A percentile compares a stretch with the other conserved stretches of the same genome.
These are phyloP conservation scores for Spergularia marina DNA, from an alignment of 148 eudicot species.

Conservation along the genomic window DNA sequence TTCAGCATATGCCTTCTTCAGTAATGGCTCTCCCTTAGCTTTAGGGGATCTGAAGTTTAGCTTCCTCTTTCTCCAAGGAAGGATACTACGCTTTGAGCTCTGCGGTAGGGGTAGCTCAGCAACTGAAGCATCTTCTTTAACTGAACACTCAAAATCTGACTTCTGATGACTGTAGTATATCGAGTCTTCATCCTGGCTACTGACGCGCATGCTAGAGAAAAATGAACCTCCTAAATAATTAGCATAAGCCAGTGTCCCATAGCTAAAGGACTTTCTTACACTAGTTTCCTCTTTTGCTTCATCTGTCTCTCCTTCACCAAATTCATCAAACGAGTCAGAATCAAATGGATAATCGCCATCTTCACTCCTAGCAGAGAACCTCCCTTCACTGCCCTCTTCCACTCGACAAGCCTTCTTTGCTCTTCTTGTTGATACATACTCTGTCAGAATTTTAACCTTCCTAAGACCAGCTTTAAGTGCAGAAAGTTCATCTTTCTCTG, in stretches of 20 bases:
- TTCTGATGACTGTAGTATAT: conserved; percentile 76
- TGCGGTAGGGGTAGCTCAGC: conserved; percentile 48
- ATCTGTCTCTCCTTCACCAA: conserved; percentile 62
- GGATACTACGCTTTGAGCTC: conserved; percentile 65
- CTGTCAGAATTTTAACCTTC: conserved; percentile 77
- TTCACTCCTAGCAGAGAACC: conserved; percentile 59
- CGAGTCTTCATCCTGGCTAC: conserved; percentile 67
- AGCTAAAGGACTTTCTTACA: conserved; percentile 80
- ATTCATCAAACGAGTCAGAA: conserved; percentile 70
- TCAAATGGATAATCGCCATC: conserved; percentile 77
- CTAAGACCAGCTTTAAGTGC: conserved; percentile 87
- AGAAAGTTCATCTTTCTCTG: conserved; percentile 84
- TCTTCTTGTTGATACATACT: conserved; percentile 67
- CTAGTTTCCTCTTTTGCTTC: conserved; percentile 55
- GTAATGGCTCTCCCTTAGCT: conserved; percentile 78
- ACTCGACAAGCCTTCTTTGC: conserved; percentile 70
- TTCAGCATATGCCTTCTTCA: conserved; percentile 83
- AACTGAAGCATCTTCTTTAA: conserved; percentile 43
- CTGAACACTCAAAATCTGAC: conserved; percentile 72
- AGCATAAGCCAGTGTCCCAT: conserved; percentile 77
- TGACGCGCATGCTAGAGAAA: conserved; percentile 43
- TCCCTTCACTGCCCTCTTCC: conserved; percentile 64
- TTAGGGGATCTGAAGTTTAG: conserved; percentile 73
- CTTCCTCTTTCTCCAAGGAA: conserved; percentile 95
- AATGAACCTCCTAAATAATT: conserved; percentile 61